Conservation (phyloP, 1,284 basidiomycete species). For the Agroathelia rolfsii region DNA sequence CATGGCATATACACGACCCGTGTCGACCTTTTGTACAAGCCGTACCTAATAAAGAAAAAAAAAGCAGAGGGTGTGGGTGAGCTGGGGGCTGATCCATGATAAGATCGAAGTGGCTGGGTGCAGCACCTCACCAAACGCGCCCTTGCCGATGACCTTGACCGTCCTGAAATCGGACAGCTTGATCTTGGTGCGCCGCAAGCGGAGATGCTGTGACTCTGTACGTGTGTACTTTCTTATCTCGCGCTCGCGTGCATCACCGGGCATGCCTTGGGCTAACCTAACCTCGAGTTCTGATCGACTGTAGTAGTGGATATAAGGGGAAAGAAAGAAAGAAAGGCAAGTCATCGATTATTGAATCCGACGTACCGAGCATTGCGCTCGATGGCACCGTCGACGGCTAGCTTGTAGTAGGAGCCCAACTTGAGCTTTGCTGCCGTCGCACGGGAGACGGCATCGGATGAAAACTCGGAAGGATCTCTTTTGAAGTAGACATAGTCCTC, state of each 20-base stretch:
- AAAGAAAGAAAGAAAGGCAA: constrained; percentile 8
- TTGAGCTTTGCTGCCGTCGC: constrained; percentile 95
- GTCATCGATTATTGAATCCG: constrained; percentile 1
- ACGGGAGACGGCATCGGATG: constrained; percentile 82
- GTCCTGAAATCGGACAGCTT: constrained; percentile 92
- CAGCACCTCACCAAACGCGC: constrained; percentile 90
- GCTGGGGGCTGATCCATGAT: constrained; percentile 1
- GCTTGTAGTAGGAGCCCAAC: constrained; percentile 96
- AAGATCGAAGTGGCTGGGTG: constrained; percentile 1
- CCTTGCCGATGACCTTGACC: constrained; percentile 98
- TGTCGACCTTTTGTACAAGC: constrained; percentile 93
- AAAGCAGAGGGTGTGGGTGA: neutral
- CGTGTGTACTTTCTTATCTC: constrained; percentile 88
- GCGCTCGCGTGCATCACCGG: constrained; percentile 80
- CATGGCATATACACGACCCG: constrained; percentile 98
- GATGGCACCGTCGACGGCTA: constrained; percentile 82
- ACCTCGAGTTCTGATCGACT: constrained; percentile 93
- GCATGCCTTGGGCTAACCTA: constrained; percentile 66
- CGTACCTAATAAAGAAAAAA: constrained; percentile 53
- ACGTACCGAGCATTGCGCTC: constrained; percentile 52
- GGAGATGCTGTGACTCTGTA: constrained; percentile 85
- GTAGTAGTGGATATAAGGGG: constrained; percentile 10
- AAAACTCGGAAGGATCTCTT: constrained; percentile 70
- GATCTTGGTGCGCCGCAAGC: constrained; percentile 86
- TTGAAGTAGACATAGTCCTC: constrained; percentile 93